Conservation (phyloP, 805 yeast species). For the Spathaspora arborariae region DNA sequence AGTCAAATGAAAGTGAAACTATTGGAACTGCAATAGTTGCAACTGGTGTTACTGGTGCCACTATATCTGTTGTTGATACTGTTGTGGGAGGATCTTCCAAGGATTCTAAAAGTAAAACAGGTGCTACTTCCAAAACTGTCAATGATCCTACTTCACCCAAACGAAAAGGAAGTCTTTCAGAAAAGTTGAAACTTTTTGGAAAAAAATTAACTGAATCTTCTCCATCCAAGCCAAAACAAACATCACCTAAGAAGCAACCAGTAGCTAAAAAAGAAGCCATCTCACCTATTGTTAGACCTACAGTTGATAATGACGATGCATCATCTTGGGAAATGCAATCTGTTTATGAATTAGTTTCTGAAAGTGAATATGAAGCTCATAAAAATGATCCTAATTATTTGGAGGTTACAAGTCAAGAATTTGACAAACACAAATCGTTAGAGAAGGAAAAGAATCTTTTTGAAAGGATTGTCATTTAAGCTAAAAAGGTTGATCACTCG, state of each 20-base stretch:
- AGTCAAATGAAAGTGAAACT: constrained; percentile 3
- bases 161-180: not conserved
- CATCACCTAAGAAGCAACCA: not conserved
- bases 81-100: not conserved
- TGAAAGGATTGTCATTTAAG: constrained; percentile 2
- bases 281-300: not conserved
- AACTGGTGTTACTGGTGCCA: constrained; percentile 8
- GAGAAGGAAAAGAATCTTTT: constrained; percentile 5
- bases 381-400: constrained; percentile 48
- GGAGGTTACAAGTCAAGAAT: constrained; percentile 28
- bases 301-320: constrained; percentile 2
- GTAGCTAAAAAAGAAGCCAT: not conserved
- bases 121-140: constrained; percentile 12
- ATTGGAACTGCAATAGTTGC: constrained; percentile 1
- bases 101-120: constrained; percentile 11
- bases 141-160: constrained; percentile 6
- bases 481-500: not conserved
- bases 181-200: not conserved
- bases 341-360: constrained; percentile 47
- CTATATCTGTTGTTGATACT: not conserved
- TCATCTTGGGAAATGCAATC: constrained; percentile 13
- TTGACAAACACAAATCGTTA: constrained; percentile 15
- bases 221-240: not conserved
- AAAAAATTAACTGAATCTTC: not conserved
- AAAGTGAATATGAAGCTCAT: constrained; percentile 43